These are phyloP conservation scores for Plantago coronopus DNA, from an alignment of 305 asterid genomes.

Conservation along the genomic window DNA sequence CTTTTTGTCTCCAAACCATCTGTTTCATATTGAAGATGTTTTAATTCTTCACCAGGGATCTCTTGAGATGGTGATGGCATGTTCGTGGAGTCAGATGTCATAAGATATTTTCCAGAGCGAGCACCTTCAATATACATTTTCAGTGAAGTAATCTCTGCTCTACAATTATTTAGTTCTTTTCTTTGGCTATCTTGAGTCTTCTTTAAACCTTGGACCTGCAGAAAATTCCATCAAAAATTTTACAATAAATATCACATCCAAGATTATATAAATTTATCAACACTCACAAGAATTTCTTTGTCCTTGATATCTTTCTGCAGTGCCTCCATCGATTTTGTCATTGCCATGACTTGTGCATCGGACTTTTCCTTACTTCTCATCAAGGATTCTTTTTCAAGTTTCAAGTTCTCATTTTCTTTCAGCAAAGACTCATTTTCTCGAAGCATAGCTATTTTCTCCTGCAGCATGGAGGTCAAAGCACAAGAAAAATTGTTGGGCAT, in stretches of 20 bases:
- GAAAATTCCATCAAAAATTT: slow-evolving; percentile 18
- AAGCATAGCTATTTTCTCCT: slow-evolving; percentile 90
- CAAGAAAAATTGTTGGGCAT: slow-evolving; percentile 7
- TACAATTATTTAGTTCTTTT: slow-evolving; percentile 79
- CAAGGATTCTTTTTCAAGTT: slow-evolving; percentile 54
- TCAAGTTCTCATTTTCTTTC: slow-evolving; percentile 73
- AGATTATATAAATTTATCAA: slow-evolving; percentile 8
- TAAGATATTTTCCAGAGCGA: slow-evolving; percentile 46
- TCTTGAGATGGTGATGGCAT: slow-evolving; percentile 32
- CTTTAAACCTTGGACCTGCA: slow-evolving; percentile 80
- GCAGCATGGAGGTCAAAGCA: slow-evolving; percentile 27
- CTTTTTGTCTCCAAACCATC: slow-evolving; percentile 36
- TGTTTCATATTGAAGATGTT: slow-evolving; percentile 40
- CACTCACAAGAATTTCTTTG: slow-evolving; percentile 60
- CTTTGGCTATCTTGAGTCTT: slow-evolving; percentile 65
- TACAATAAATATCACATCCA: slow-evolving; percentile 20
- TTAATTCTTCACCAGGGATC: slow-evolving; percentile 35
- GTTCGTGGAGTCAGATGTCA: slow-evolving; percentile 31
- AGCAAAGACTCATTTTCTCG: slow-evolving; percentile 60
- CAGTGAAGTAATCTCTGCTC: slow-evolving; percentile 95
- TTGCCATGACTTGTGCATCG: slow-evolving; percentile 57
- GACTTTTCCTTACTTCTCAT: slow-evolving; percentile 63
- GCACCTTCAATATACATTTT: slow-evolving; percentile 82
- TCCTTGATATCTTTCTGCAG: slow-evolving; percentile 91
- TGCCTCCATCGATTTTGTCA: slow-evolving; percentile 76